Conservation (phyloP, 495 filamentous ascomycete genomes). For the Aspergillus carlsbadensis region DNA sequence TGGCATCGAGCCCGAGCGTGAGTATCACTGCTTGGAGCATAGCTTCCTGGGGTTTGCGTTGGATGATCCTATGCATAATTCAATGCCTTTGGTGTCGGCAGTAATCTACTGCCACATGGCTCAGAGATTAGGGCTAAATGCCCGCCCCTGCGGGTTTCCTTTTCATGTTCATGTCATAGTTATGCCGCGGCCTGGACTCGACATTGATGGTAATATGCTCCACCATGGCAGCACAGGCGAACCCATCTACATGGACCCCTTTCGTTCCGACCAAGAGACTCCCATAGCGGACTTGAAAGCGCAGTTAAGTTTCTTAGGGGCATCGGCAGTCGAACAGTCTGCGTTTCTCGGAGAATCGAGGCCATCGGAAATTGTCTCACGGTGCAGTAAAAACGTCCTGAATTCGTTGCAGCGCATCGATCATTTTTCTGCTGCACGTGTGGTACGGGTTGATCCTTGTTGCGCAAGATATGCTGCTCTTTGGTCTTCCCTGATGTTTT, state of each 20-base stretch:
- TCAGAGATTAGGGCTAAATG: conserved; percentile 63
- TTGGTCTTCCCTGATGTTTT: conserved; percentile 73
- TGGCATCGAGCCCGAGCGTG: conserved; percentile 59
- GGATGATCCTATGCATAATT: conserved; percentile 59
- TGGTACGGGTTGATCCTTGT: conserved; percentile 52
- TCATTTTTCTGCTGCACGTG: conserved; percentile 18
- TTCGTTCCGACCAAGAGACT: conserved; percentile 66
- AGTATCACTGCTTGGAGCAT: conserved; percentile 78
- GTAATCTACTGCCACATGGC: conserved; percentile 71
- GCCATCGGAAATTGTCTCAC: conserved; percentile 65
- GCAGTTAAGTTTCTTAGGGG: conserved; percentile 63
- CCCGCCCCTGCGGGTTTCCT: conserved; percentile 72
- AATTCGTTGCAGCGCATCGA: conserved; percentile 51
- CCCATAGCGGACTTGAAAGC: conserved; percentile 53
- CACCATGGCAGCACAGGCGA: conserved; percentile 38
- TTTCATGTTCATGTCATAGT: conserved; percentile 78
- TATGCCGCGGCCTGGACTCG: conserved; percentile 53
- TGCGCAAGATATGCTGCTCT: conserved; percentile 71
- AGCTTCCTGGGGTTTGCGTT: conserved; percentile 77
- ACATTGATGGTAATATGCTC: conserved; percentile 62
- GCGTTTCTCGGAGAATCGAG: conserved; percentile 59
- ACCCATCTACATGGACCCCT: conserved; percentile 83
- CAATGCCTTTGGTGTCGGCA: conserved; percentile 75
- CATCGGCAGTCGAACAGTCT: conserved; percentile 49
- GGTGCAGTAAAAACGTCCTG: conserved; percentile 79